Evolutionary conservation across 768 basidiomycete species (phyloP), one percentile per base, ranked within the genome.

Genomic region (Stropharia rugosoannulata): DNA sequence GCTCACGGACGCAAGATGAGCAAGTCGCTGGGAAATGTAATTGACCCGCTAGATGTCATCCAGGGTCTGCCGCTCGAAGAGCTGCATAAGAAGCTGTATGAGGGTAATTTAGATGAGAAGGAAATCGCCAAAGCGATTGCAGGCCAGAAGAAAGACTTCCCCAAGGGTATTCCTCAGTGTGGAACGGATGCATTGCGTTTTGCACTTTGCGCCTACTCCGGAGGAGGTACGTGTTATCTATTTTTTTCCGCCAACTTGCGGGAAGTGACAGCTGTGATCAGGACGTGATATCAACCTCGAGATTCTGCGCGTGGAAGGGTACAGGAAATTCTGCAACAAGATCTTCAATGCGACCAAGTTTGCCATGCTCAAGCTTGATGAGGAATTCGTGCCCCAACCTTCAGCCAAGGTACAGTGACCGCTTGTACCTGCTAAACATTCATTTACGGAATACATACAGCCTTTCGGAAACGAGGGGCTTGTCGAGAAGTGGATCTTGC

Each of bases 271-370:
- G 37, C 15, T 49, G n/a, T 44, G 3, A n/a, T 8, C 50, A 94
- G 95, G 94, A 27, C 90, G 95, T 43, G 96, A 98, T 72, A 96
- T 99, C 76, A 97, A 98, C 70, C 77, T 99, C 58, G 95, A 98
- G 68, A 95, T 99, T 62, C 73, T 93, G 59, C 87, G 95, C 50
- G 94, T 98, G 32, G 95, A 98, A 73, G 97, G 95, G 2, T 98
- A 98, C 72, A 86, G 97, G 72, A 98, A 98, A 73, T 99, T 99
- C 79, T 98, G 97, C 78, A 99, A 99, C 78, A 98, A 98, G 78
- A 86, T 98, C 25, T 98, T 96, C 81, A 99, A 99, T 67, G 97
- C 97, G 1, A 98, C 95, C 46, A 95, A 95, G 72, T 98, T 99
- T 64, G 96, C 95, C n/a, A 94, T 98, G 90, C 84, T 98, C 70